Evolutionary conservation across 2,329 filamentous ascomycete genomes (phyloP), one percentile per base, ranked within the genome.

Genomic region (Ophiostoma novo-ulmi): DNA sequence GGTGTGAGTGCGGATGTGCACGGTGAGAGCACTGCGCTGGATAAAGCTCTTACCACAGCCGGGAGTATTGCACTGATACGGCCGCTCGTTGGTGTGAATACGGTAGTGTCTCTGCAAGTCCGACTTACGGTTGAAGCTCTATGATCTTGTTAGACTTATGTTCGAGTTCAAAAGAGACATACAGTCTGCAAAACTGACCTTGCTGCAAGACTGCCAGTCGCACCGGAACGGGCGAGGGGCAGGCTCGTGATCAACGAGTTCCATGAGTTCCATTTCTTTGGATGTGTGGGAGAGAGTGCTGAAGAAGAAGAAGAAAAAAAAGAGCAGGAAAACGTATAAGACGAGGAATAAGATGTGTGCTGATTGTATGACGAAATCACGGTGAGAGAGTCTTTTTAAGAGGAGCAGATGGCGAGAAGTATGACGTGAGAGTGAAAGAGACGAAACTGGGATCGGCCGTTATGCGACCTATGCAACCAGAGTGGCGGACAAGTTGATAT

Each of bases 1-100:
- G 0, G 94, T 99, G 81, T 99, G 89, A 14, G 88, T 91, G 73
- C 89, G 85, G 71, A 88, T 89, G 77, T 91, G 89, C 58, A 91
- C 89, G 2, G 88, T 91, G 74, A 91, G 79, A 55, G 89, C 89
- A 78, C 88, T 91, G 72, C 88, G 82, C 76, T 91, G 89, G 74
- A 91, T 91, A 78, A 91, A 91, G 78, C 87, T 88, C 80, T 91
- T 91, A 64, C 87, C 86, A 76, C 89, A 91, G 6, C 84, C 86
- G 10, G 82, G 82, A 10, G 82, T 85, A 70, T 81, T 81, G 79
- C 88, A 91, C 39, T 84, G 82, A 77, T 90, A 90, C 11, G 89
- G 89, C 26, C 88, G 82, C 78, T 91, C 88, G 76, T 90, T 90
- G 70, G 89, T 91, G 79, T 91, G 89, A 76, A 91, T 91, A 73